Base-by-base conservation (phyloP, 495 filamentous ascomycete genomes). In the Podospora australis region DNA sequence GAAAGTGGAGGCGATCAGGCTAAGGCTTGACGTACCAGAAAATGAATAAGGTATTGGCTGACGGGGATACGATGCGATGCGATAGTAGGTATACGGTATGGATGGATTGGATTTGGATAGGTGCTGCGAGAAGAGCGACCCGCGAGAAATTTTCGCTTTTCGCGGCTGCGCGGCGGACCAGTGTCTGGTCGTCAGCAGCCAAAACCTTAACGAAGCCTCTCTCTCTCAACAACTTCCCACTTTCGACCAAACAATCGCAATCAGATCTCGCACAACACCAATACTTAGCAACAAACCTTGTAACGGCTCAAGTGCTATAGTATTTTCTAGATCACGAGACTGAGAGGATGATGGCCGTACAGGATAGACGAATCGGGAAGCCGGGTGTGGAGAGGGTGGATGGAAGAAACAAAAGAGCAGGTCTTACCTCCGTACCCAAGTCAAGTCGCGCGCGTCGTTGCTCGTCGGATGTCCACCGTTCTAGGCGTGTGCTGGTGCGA, bases 381-480 rank as follows among this genome's bases (percentile, higher is more conserved):
- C 57, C 54, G 56, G 63, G 32, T 60, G 58, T 53, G 58, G 54
- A 61, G 53, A 57, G 54, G 54, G 54, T 58, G 60, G 56, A 55
- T 50, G 52, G 48, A 49, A 58, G 49, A 54, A 62, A 58, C 36
- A 52, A 62, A 63, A 61, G 51, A 51, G 55, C 60, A 59, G 60
- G 60, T 66, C 63, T 66, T 66, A 66, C 63, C 63, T 66, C 61
- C 55, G 60, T 59, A 53, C 58, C 60, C 53, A 58, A 58, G 54
- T 60, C 53, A 58, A 58, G 54, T 60, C 53, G 52, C 55, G 60
- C 50, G 55, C n/a, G n/a, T n/a, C 46, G 55, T 55, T 62, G 59
- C 48, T 60, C 54, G 62, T 58, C 57, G 48, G 59, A 58, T 60
- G 43, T 65, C 54, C 58, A 58, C 57, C 59, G 60, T 56, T 5